Base-by-base conservation (phyloP, 129 eudicot species). In the Pulicaria dysenterica region DNA sequence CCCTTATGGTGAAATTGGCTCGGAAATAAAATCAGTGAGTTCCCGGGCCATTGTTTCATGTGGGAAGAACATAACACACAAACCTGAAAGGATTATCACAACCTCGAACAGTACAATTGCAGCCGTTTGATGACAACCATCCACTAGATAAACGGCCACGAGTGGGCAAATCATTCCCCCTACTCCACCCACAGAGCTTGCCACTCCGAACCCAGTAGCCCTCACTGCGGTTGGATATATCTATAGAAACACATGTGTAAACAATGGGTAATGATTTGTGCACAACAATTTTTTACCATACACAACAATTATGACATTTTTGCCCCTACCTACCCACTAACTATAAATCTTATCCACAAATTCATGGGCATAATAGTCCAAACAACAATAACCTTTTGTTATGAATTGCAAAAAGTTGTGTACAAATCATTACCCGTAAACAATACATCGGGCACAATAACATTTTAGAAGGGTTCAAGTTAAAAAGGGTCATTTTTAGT, bases 141-240 rank as follows among this genome's bases (percentile, higher is more conserved):
- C 47, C 64, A 84, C 86, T 79, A 89, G 77, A 10, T 77, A 70
- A n/a, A 89, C 88, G 0, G 90, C 93, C 19, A 85, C 87, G 3
- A 87, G 80, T 50, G 90, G 96, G 68, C 85, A 79, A 65, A 83
- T 53, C 83, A 89, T 86, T 4, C 91, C 96, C 54, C 91, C 96
- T 8, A 89, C 37, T 74, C 89, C 79, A 48, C 91, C 91, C 58
- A 86, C 83, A 1, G 96, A 77, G 59, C 83, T 85, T 12, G 91
- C 89, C 3, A 81, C 73, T 43, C 96, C 96, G 48, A 80, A 79
- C 7, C 96, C 96, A 48, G 89, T 89, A n/a, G 87, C 73, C 81
- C 96, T 83, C 74, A 86, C 73, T 8, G 85, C 72, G 6, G 96
- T 89, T n/a, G 96, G 96, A 81, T 89, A 89, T 68, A 89, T 68